Percentiles rank a stretch among this genome's conserved stretches.
These are phyloP conservation scores for Penicillium occitanis DNA, from an alignment of 2,329 filamentous ascomycete genomes.

Conservation along the genomic window DNA sequence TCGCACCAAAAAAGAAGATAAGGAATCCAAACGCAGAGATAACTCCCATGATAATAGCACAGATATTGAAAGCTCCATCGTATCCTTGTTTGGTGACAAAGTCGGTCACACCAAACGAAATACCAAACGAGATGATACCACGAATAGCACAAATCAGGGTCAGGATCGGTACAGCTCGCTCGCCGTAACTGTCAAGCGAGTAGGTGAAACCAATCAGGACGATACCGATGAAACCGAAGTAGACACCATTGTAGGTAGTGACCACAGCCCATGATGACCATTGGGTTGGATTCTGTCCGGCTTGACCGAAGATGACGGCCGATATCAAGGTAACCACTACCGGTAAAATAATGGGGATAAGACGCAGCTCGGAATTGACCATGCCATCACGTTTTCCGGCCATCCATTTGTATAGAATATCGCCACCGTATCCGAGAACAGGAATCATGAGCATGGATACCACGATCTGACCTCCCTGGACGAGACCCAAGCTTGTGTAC, in stretches of 20 bases:
- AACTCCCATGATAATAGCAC: background rate
- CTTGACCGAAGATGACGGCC: background rate
- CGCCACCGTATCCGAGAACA: background rate
- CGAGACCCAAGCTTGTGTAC: background rate
- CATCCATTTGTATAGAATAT: background rate
- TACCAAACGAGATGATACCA: background rate
- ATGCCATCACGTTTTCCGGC: background rate
- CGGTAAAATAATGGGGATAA: background rate
- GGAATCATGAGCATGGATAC: background rate
- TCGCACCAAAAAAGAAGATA: background rate
- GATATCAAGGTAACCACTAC: background rate
- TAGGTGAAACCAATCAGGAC: background rate
- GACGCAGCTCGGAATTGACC: background rate
- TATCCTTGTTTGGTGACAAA: background rate
- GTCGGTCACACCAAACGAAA: background rate
- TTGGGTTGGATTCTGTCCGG: background rate
- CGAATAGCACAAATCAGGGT: background rate
- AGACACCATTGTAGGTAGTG: background rate
- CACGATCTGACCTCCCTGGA: background rate
- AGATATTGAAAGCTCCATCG: background rate
- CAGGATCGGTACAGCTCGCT: background rate
- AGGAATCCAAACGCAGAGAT: background rate
- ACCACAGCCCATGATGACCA: background rate
- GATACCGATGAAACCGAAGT: background rate
- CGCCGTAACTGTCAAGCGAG: background rate